These are phyloP conservation scores for Escallonia rubra DNA, from an alignment of 129 eudicot species.

Conservation along the genomic window DNA sequence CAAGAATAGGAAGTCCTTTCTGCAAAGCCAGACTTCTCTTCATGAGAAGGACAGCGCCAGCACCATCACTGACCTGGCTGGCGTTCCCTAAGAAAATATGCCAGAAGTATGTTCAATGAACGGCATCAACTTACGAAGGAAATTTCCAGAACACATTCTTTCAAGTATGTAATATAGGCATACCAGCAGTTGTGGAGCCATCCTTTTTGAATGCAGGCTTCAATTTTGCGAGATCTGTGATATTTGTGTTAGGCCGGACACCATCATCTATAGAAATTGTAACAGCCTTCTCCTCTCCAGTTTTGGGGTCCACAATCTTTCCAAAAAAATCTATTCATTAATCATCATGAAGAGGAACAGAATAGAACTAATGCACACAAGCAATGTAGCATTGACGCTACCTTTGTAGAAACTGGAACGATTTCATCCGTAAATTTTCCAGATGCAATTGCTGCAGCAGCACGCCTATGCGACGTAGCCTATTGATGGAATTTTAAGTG, in stretches of 20 bases:
- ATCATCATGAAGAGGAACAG: neutral
- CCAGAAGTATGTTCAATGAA: neutral
- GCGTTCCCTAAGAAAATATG: slow-evolving; percentile 54
- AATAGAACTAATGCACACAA: neutral
- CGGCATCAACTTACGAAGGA: neutral
- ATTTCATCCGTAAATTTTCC: slow-evolving; percentile 68
- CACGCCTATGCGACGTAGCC: slow-evolving; percentile 61
- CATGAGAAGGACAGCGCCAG: slow-evolving; percentile 97
- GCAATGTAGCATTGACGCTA: slow-evolving; percentile 1
- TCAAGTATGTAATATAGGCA: neutral
- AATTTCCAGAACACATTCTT: neutral
- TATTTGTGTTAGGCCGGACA: slow-evolving; percentile 65
- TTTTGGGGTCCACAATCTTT: slow-evolving; percentile 59
- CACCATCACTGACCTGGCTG: slow-evolving; percentile 98
- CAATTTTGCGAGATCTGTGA: slow-evolving; percentile 65
- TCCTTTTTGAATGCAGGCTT: slow-evolving; percentile 86
- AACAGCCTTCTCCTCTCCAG: slow-evolving; percentile 54
- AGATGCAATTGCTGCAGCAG: slow-evolving; percentile 58
- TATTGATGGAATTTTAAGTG: slow-evolving; percentile 4
- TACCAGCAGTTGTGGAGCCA: slow-evolving; percentile 95
- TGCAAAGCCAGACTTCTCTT: slow-evolving; percentile 80
- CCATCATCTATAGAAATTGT: slow-evolving; percentile 61
- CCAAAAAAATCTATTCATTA: neutral
- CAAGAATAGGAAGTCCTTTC: slow-evolving; percentile 92
- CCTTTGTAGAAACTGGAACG: slow-evolving; percentile 61